phyloP scores from a whole-genome alignment of 2,329 filamentous ascomycete species.

The Ascochyta rabiei region DNA sequence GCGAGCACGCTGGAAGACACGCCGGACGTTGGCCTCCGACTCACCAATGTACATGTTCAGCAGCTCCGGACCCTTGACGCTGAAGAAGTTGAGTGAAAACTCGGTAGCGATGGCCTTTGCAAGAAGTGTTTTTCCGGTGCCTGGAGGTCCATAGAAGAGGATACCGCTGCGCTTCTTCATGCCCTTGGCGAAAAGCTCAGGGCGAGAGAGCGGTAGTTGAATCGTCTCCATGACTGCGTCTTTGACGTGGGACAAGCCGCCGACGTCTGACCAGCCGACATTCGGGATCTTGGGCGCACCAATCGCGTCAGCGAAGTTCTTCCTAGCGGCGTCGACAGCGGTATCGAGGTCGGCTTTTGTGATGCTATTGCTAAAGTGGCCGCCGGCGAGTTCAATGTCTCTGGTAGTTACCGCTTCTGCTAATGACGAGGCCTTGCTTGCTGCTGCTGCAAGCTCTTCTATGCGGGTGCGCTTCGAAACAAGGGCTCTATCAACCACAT shows the following conservation, averaged over 20 bases:
- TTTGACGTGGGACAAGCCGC: slow-evolving; percentile 91
- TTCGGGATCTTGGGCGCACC: slow-evolving; percentile 98
- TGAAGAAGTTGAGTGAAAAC: slow-evolving; percentile 94
- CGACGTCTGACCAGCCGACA: slow-evolving; percentile 94
- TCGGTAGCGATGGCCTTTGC: slow-evolving; percentile 94
- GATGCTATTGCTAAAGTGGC: slow-evolving; percentile 76
- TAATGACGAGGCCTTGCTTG: slow-evolving; percentile 43
- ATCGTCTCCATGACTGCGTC: slow-evolving; percentile 98
- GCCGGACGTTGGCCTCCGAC: slow-evolving; percentile 87
- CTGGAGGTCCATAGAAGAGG: slow-evolving; percentile 87
- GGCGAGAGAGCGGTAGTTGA: slow-evolving; percentile 86
- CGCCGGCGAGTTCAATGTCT: slow-evolving; percentile 88
- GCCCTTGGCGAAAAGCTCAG: slow-evolving; percentile 93
- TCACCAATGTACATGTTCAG: slow-evolving; percentile 98
- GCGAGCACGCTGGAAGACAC: slow-evolving; percentile 85
- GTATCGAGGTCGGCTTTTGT: slow-evolving; percentile 84
- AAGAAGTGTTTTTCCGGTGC: slow-evolving; percentile 89
- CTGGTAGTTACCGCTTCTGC: slow-evolving; percentile 65
- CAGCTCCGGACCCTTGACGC: slow-evolving; percentile 87
- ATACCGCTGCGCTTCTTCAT: slow-evolving; percentile 98
- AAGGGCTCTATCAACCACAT: slow-evolving; percentile 89
- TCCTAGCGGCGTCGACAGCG: slow-evolving; percentile 93
- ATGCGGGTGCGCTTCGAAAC: slow-evolving; percentile 78
- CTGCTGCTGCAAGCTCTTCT: slow-evolving; percentile 68
- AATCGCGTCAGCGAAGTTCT: slow-evolving; percentile 97